Conservation (phyloP, 768 basidiomycete species). For the Inosperma sp. region DNA sequence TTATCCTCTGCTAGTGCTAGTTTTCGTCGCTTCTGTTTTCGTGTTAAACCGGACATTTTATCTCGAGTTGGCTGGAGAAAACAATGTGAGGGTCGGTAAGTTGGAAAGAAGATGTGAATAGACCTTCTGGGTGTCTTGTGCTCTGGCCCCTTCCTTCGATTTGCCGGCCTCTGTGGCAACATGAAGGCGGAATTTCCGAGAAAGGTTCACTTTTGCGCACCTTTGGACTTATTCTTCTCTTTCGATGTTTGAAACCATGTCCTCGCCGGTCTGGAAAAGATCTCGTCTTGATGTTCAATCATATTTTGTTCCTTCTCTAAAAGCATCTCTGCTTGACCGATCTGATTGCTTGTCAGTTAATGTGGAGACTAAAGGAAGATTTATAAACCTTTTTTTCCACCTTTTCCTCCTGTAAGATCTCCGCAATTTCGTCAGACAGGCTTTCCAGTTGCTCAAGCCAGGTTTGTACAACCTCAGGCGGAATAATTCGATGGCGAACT, state of each 20-base stretch:
- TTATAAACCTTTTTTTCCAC: constrained; percentile 81
- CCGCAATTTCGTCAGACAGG: constrained; percentile 73
- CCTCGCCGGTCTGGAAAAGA: constrained; percentile 86
- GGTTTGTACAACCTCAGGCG: constrained; percentile 63
- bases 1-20: constrained; percentile 79
- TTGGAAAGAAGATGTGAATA: constrained; percentile 23
- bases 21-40: constrained; percentile 83
- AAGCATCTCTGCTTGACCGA: constrained; percentile 94
- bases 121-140: constrained; percentile 37
- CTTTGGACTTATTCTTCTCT: constrained; percentile 77
- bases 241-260: constrained; percentile 97
- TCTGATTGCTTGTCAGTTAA: constrained; percentile 35
- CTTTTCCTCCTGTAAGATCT: constrained; percentile 84
- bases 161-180: constrained; percentile 62
- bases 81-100: neutral
- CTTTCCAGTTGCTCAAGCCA: constrained; percentile 67
- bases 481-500: constrained; percentile 84
- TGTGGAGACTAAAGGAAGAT: constrained; percentile 1
- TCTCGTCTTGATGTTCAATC: constrained; percentile 89
- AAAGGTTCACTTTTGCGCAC: constrained; percentile 35
- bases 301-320: constrained; percentile 92
- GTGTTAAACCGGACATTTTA: constrained; percentile 77
- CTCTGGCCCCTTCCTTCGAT: constrained; percentile 61
- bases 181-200: neutral
- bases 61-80: constrained; percentile 63